Base-by-base conservation (phyloP, 441 rosid species). In the Dalechampia spathulata region DNA sequence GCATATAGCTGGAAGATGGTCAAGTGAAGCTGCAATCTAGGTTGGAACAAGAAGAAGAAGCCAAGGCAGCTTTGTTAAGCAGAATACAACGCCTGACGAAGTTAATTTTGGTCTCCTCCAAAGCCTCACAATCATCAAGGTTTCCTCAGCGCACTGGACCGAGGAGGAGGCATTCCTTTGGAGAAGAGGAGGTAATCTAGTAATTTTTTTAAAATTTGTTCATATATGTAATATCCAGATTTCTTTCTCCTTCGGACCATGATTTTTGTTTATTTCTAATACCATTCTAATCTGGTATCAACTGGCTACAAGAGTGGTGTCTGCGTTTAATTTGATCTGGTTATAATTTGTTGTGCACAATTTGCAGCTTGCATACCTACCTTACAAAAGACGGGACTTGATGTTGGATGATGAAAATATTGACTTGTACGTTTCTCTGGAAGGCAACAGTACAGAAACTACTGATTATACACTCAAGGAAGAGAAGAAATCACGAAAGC, bases 151-250 rank as follows among this genome's bases (percentile, higher is more conserved):
- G 83, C 49, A 53, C 72, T 47, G 82, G 86, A 76, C 88, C 76
- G 41, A 86, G 95, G 75, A 86, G 99, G 72, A 86, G 99, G 67
- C 97, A 94, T 75, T 90, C 99, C 60, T 94, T 94, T 72, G 99
- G 99, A 52, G 96, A 94, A 82, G 97, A 94, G 70, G 99, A 94
- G 99, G 99, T 89, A 65, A n/a, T n/a, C 57, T 44, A 30, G 32
- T 34, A 62, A 58, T 63, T 49, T 43, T 65, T 61, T 42, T 26
- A 50, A 25, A 17, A 32, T 37, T 40, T 34, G 42, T 52, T 40
- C 17, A 17, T 16, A 17, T 3, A 1, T 37, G 32, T 38, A 25
- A 25, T 49, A 26, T 49, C 16, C 56, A 8, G 13, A 14, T 55
- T 48, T 50, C 43, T 57, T 42, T 57, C 43, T 28, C 52, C 15